Evolutionary conservation across 2,329 filamentous ascomycete species (phyloP).

Genomic region (Neophaeococcomyces aloes): DNA sequence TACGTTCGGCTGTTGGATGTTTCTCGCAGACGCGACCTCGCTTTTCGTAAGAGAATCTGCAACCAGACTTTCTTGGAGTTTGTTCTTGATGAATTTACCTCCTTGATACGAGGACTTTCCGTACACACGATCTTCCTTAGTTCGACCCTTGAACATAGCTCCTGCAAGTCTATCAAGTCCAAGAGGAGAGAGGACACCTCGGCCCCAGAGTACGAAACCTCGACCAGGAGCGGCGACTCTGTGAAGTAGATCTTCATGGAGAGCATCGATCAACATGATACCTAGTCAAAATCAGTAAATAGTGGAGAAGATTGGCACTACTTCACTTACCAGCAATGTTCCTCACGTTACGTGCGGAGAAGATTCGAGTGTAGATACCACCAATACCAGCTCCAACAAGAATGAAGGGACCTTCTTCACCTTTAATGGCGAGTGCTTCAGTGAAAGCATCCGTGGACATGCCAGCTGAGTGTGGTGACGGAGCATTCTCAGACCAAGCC

Average conservation of each 20-base stretch:
- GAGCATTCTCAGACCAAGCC: constrained; percentile 81
- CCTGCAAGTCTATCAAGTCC: constrained; percentile 71
- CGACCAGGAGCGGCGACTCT: constrained; percentile 55
- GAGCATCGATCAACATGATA: constrained; percentile 72
- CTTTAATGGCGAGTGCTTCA: constrained; percentile 69
- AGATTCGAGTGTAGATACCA: constrained; percentile 80
- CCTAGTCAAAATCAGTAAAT: constrained; percentile 33
- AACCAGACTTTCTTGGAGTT: constrained; percentile 85
- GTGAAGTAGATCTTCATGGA: constrained; percentile 77
- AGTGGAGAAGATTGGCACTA: neutral
- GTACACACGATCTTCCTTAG: constrained; percentile 72
- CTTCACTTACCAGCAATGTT: constrained; percentile 43
- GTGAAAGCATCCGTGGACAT: constrained; percentile 85
- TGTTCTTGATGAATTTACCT: constrained; percentile 77
- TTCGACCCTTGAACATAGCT: constrained; percentile 71
- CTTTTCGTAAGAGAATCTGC: constrained; percentile 73
- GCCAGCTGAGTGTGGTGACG: constrained; percentile 83
- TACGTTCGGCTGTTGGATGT: constrained; percentile 66
- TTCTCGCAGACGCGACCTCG: constrained; percentile 66
- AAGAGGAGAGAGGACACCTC: constrained; percentile 75
- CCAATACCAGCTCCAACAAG: constrained; percentile 78
- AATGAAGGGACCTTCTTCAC: constrained; percentile 81
- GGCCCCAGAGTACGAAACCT: constrained; percentile 78
- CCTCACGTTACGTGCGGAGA: constrained; percentile 68
- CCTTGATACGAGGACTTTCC: constrained; percentile 67